Conservation (phyloP, 148 eudicot species). For the Amaranthus cruentus region DNA sequence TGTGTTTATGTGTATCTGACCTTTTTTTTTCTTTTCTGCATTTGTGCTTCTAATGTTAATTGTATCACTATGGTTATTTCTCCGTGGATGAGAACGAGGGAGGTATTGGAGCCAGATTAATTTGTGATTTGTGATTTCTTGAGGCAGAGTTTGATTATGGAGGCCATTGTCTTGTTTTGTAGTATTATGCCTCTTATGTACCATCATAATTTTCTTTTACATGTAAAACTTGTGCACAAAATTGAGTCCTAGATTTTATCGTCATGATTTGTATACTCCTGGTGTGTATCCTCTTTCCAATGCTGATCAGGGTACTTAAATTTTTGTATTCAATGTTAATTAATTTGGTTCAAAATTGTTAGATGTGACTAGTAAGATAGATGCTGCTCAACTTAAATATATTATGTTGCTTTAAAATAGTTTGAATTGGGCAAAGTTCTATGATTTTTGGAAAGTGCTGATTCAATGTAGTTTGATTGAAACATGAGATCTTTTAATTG, state of each 20-base stretch:
- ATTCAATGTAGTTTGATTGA: no score
- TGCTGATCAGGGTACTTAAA: not conserved
- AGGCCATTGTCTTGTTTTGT: conserved; percentile 17
- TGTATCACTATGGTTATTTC: conserved; percentile 14
- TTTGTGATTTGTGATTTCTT: not conserved
- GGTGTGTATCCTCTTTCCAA: conserved; percentile 27
- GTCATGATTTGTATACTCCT: conserved; percentile 25
- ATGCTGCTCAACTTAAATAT: no score
- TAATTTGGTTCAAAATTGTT: no score
- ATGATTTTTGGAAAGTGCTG: no score
- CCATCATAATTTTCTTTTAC: conserved; percentile 16
- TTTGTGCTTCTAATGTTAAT: conserved; percentile 14
- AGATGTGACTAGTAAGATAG: no score
- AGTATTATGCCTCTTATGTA: conserved; percentile 27
- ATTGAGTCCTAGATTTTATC: not conserved
- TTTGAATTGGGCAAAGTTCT: no score
- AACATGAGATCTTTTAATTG: no score
- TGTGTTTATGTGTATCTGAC: conserved; percentile 19
- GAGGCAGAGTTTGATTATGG: not conserved
- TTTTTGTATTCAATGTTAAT: not conserved
- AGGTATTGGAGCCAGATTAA: not conserved
- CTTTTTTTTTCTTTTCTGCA: not conserved
- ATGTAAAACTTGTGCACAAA: conserved; percentile 19
- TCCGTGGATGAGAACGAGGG: not conserved
- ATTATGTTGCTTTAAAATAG: no score